Evolutionary conservation across 495 filamentous ascomycete genomes (phyloP).

Genomic region (Bacidia rubella): DNA sequence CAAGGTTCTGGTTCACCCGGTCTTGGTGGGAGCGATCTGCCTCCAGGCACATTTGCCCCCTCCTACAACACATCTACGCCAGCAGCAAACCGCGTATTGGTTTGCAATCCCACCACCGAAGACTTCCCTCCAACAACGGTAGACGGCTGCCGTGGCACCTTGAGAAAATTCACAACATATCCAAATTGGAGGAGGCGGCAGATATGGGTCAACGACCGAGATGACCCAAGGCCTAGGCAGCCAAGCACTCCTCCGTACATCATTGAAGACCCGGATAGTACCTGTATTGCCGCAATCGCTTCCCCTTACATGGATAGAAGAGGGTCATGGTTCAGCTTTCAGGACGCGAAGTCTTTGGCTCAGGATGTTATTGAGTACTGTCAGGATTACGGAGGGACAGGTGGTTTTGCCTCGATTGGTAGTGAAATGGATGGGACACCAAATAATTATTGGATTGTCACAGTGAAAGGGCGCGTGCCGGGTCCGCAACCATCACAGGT

Average conservation of each 20-base stretch:
- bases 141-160: neutral
- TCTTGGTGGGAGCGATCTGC: no score
- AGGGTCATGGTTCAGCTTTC: neutral
- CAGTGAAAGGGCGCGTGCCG: neutral
- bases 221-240: neutral
- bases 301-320: neutral
- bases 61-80: no score
- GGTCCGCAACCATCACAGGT: no score
- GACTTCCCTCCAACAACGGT: neutral
- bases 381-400: neutral
- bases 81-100: no score
- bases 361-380: neutral
- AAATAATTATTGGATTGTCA: neutral
- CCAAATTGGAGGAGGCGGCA: neutral
- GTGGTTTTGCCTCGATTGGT: neutral
- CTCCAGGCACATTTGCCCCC: no score
- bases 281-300: neutral
- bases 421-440: neutral
- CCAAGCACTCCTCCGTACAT: neutral
- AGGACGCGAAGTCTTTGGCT: neutral
- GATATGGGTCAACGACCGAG: neutral
- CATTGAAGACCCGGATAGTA: neutral
- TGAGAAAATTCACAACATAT: neutral
- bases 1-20: no score
- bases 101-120: neutral